These are phyloP conservation scores for Lyophyllum decastes DNA, from an alignment of 768 basidiomycete genomes.

Conservation along the genomic window DNA sequence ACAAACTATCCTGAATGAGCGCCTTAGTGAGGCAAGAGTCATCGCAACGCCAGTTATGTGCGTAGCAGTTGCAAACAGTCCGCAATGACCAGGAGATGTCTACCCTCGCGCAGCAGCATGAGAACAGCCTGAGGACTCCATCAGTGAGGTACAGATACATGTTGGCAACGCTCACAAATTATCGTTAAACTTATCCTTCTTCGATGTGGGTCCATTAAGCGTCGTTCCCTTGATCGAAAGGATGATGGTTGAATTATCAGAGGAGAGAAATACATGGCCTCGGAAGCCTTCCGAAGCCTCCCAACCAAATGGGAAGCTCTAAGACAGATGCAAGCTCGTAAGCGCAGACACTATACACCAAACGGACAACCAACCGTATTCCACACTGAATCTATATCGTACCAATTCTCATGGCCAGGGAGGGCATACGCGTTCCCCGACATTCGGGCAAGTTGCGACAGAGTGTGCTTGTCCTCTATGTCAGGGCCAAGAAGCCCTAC, in stretches of 20 bases:
- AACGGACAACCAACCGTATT: conserved; percentile 45
- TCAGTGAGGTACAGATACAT: background rate
- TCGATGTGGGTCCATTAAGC: conserved; percentile 80
- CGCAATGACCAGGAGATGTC: conserved; percentile 85
- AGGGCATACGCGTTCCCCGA: conserved; percentile 85
- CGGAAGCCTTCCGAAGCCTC: conserved; percentile 78
- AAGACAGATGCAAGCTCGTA: conserved; percentile 7
- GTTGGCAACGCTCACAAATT: conserved; percentile 47
- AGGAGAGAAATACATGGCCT: conserved; percentile 84
- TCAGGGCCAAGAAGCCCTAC: conserved; percentile 73
- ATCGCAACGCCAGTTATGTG: conserved; percentile 71
- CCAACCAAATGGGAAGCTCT: conserved; percentile 86
- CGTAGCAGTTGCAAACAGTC: conserved; percentile 88
- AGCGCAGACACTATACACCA: conserved; percentile 1
- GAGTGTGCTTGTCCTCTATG: conserved; percentile 74
- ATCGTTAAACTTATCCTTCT: conserved; percentile 93
- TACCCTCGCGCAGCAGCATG: conserved; percentile 92
- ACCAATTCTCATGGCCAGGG: conserved; percentile 77
- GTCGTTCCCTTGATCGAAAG: conserved; percentile 91
- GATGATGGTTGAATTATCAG: conserved; percentile 79
- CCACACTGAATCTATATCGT: conserved; percentile 75
- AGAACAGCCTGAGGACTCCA: conserved; percentile 51
- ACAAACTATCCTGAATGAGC: conserved; percentile 86
- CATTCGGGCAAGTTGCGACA: conserved; percentile 85
- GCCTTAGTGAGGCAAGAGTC: conserved; percentile 81